Evolutionary conservation across 2,329 filamentous ascomycete species (phyloP).

Genomic region (Ramichloridium luteum): DNA sequence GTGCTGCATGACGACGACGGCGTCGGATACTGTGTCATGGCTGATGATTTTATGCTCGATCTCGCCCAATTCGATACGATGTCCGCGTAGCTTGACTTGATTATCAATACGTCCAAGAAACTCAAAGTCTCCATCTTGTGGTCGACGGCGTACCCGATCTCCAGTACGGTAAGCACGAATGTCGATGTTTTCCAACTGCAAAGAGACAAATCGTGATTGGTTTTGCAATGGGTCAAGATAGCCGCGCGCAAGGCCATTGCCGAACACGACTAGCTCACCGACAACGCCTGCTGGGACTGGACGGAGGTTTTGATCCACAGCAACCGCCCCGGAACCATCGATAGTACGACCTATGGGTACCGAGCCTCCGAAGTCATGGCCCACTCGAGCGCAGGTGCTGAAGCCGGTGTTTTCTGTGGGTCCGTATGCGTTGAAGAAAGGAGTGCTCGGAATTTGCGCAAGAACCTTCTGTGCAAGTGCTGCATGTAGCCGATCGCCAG

Average conservation of each 20-base stretch:
- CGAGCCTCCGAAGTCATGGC: background rate
- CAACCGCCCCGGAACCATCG: slow-evolving; percentile 3
- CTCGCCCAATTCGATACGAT: slow-evolving; percentile 11
- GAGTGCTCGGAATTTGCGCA: no score
- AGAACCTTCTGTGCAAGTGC: no score
- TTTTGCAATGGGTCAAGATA: slow-evolving; percentile 3
- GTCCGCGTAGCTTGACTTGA: slow-evolving; percentile 13
- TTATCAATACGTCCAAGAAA: slow-evolving; percentile 10
- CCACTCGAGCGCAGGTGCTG: slow-evolving; percentile 5
- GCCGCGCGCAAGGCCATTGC: slow-evolving; percentile 5
- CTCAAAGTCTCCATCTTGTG: slow-evolving; percentile 7
- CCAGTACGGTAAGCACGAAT: slow-evolving; percentile 5
- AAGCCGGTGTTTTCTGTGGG: slow-evolving; percentile 8
- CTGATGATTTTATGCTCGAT: slow-evolving; percentile 7
- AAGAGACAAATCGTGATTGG: slow-evolving; percentile 2
- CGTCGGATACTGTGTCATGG: slow-evolving; percentile 4
- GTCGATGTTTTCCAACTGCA: slow-evolving; percentile 1
- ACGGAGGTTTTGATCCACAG: slow-evolving; percentile 5
- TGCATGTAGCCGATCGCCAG: no score
- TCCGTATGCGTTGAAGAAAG: slow-evolving; percentile 8
- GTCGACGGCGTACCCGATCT: slow-evolving; percentile 4
- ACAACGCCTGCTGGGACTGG: slow-evolving; percentile 4
- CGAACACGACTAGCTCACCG: slow-evolving; percentile 6
- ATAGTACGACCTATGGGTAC: slow-evolving; percentile 4
- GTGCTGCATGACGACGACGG: slow-evolving; percentile 2